Conservation (phyloP, 768 basidiomycete genomes). For the Dioszegia crocea region DNA sequence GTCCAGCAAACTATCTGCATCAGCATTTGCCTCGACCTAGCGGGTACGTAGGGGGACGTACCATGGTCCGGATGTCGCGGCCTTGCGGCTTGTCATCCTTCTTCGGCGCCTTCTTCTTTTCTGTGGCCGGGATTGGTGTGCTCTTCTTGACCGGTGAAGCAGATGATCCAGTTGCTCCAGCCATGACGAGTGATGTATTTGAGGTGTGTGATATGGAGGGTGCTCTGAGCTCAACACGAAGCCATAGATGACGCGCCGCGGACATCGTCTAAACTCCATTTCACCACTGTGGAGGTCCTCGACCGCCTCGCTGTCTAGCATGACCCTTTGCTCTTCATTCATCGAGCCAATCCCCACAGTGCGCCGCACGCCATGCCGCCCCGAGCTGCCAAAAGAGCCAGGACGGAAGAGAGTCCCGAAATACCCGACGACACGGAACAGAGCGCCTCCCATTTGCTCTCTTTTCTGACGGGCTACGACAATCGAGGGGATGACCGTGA, state of each 20-base stretch:
- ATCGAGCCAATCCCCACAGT: no score
- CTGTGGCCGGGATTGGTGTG: neutral
- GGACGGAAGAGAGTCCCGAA: constrained; percentile 7
- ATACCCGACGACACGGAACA: constrained; percentile 6
- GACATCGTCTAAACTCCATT: no score
- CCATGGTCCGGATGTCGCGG: constrained; percentile 39
- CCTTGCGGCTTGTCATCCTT: constrained; percentile 20
- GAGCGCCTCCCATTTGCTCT: constrained; percentile 38
- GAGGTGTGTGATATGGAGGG: no score
- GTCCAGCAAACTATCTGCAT: constrained; percentile 20
- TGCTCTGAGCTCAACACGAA: no score
- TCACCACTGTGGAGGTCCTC: no score
- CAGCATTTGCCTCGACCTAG: neutral
- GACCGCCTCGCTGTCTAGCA: no score
- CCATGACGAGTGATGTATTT: neutral
- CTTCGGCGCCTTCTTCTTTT: constrained; percentile 7
- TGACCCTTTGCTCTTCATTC: no score
- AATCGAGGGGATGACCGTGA: constrained; percentile 14
- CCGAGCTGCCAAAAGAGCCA: constrained; percentile 14
- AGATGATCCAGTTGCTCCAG: neutral
- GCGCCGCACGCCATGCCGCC: no score
- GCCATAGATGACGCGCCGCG: no score
- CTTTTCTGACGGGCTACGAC: constrained; percentile 41
- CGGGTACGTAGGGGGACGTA: constrained; percentile 10
- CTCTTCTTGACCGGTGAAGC: constrained; percentile 8